Evolutionary conservation across 192 early-diverging fungal genomes (phyloP), one percentile per base, ranked within the genome.

Genomic region (Radiomyces spectabilis): DNA sequence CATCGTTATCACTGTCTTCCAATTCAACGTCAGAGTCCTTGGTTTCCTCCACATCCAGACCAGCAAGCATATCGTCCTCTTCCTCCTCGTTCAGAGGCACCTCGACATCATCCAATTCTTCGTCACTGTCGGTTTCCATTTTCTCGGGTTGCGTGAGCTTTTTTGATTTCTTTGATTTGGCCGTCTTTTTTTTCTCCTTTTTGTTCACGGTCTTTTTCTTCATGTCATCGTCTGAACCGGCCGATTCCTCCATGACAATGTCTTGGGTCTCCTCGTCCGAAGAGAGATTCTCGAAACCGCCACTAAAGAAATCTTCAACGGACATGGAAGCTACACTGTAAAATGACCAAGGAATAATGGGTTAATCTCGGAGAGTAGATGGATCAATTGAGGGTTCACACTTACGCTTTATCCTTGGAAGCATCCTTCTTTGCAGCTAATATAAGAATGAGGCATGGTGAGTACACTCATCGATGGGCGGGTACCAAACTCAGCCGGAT

Each of bases 41-140:
- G 30, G 79, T 79, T 13, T 64, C 35, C 9, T 73, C 53, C 16
- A 86, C 84, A 15, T 79, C 81, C 15, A 84, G 83, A 5, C 60
- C 51, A 30, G 78, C 79, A 19, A 66, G 70, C 18, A 74, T 68
- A 27, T 64, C 65, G 6, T 82, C 75, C 43, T 72, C 71, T 40
- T 75, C 68, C 27, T 81, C 80, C 9, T 76, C 75, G 5, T 67
- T 27, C 5, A 29, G 24, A 22, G 33, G 13, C 13, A 12, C 72
- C n/a, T 53, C 57, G 5, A 73, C 65, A 6, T 69, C 68, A 7
- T 44, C 65, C 50, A 19, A 49, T 13, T 48, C 53, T 29, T 73
- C 62, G 19, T 54, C 55, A 48, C 51, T 58, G 5, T 42, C 69
- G 8, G 26, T 30, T 12, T 18, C 22, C 15, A 38, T 34, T 15